These are phyloP conservation scores for Populus nigra DNA, from an alignment of 345 rosid genomes.

Conservation along the genomic window DNA sequence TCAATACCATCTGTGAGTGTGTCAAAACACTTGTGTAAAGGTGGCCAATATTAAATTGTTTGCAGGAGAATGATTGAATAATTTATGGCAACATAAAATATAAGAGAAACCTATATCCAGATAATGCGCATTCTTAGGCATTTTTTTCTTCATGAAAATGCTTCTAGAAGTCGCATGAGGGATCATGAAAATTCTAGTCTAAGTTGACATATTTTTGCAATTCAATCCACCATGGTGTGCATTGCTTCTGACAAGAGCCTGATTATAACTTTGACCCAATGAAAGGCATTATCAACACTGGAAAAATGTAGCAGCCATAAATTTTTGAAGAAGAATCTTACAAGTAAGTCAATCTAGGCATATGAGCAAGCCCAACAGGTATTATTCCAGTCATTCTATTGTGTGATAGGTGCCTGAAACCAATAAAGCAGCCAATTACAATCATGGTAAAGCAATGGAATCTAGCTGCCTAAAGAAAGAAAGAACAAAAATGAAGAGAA, in stretches of 20 bases:
- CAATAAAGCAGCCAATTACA: constrained; percentile 13
- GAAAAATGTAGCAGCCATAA: background rate
- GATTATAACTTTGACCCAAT: background rate
- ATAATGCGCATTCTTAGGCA: background rate
- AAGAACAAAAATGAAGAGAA: background rate
- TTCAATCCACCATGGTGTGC: background rate
- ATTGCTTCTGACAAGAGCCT: background rate
- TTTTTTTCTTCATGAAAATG: constrained; percentile 6
- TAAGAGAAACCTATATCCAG: background rate
- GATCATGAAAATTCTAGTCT: background rate
- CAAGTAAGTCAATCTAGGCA: constrained; percentile 79
- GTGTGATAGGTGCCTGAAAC: constrained; percentile 70
- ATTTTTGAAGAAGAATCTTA: constrained; percentile 36
- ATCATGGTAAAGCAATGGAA: background rate
- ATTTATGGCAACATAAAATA: background rate
- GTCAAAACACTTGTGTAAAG: background rate
- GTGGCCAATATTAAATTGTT: background rate
- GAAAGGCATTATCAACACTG: background rate
- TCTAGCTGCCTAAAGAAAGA: background rate
- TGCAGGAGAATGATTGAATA: background rate
- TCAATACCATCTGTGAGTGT: background rate
- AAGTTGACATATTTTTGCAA: background rate
- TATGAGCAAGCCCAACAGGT: constrained; percentile 68
- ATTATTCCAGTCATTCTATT: constrained; percentile 80
- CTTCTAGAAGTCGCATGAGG: background rate